These are phyloP conservation scores for Fagus crenata DNA, from an alignment of 306 rosid species.

Conservation along the genomic window DNA sequence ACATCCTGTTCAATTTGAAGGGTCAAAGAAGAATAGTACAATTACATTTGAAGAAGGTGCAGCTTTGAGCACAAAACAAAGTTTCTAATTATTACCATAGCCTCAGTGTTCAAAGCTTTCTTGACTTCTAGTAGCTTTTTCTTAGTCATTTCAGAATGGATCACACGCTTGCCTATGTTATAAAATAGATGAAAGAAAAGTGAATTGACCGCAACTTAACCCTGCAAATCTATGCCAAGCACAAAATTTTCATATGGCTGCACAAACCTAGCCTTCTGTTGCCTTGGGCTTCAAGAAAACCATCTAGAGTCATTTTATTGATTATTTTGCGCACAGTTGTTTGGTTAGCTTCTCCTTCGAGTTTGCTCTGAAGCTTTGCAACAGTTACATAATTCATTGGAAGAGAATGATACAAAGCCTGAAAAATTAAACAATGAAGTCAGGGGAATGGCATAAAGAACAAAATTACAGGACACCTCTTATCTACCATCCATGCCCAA, in stretches of 20 bases:
- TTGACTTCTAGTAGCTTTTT: slow-evolving; percentile 68
- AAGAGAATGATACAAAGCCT: slow-evolving; percentile 85
- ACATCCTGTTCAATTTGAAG: slow-evolving; percentile 54
- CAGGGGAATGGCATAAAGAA: slow-evolving; percentile 8
- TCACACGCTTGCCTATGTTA: slow-evolving; percentile 75
- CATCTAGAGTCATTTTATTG: slow-evolving; percentile 73
- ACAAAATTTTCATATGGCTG: slow-evolving; percentile 7
- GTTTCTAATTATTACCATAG: slow-evolving; percentile 52
- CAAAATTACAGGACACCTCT: slow-evolving; percentile 12
- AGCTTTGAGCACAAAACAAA: neutral
- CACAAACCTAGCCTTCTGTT: slow-evolving; percentile 68
- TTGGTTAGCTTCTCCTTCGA: slow-evolving; percentile 70
- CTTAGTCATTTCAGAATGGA: slow-evolving; percentile 69
- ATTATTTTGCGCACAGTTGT: slow-evolving; percentile 64
- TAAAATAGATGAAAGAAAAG: slow-evolving; percentile 5
- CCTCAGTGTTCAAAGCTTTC: slow-evolving; percentile 55
- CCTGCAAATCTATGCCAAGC: slow-evolving; percentile 1
- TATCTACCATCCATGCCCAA: slow-evolving; percentile 5
- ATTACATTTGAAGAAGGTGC: slow-evolving; percentile 9
- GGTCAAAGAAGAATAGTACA: neutral
- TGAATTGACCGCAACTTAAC: neutral
- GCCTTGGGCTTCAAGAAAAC: slow-evolving; percentile 76
- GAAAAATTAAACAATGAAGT: slow-evolving; percentile 25
- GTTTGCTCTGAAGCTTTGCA: slow-evolving; percentile 71
- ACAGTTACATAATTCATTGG: slow-evolving; percentile 68